These are phyloP conservation scores for Didymella lethalis DNA, from an alignment of 2,329 filamentous ascomycete species.

Conservation along the genomic window DNA sequence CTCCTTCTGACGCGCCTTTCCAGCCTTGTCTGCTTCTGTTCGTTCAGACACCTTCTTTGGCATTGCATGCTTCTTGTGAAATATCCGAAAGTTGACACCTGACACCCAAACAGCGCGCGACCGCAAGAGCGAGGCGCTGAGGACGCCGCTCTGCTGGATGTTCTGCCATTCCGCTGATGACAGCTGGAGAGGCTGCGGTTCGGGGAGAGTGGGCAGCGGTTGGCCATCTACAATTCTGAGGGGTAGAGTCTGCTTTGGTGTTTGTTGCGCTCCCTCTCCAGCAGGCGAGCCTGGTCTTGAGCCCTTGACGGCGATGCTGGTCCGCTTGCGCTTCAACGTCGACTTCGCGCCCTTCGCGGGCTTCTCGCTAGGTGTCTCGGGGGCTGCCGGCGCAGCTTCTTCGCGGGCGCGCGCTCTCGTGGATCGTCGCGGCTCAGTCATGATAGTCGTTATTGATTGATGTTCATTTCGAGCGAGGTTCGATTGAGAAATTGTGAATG, in stretches of 20 bases:
- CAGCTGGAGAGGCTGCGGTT: conserved; percentile 70
- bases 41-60: conserved; percentile 60
- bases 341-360: conserved; percentile 39
- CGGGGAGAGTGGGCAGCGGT: conserved; percentile 74
- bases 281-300: conserved; percentile 36
- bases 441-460: conserved; percentile 16
- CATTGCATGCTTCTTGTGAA: conserved; percentile 47
- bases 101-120: conserved; percentile 66
- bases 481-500: conserved; percentile 7
- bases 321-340: conserved; percentile 47
- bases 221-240: conserved; percentile 70
- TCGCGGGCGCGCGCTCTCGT: conserved; percentile 48
- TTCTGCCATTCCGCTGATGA: conserved; percentile 73
- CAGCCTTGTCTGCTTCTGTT: conserved; percentile 67
- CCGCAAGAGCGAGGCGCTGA: conserved; percentile 74
- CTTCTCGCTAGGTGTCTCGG: conserved; percentile 39
- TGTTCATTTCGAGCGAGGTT: not conserved
- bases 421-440: conserved; percentile 50
- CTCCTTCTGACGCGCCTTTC: conserved; percentile 69
- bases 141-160: conserved; percentile 77
- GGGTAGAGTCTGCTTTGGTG: conserved; percentile 58
- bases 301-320: conserved; percentile 34
- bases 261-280: conserved; percentile 25
- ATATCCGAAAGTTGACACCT: conserved; percentile 49
- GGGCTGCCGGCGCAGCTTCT: conserved; percentile 36